Evolutionary conservation across 495 filamentous ascomycete genomes (phyloP).

Genomic region (Penicillium canescens): DNA sequence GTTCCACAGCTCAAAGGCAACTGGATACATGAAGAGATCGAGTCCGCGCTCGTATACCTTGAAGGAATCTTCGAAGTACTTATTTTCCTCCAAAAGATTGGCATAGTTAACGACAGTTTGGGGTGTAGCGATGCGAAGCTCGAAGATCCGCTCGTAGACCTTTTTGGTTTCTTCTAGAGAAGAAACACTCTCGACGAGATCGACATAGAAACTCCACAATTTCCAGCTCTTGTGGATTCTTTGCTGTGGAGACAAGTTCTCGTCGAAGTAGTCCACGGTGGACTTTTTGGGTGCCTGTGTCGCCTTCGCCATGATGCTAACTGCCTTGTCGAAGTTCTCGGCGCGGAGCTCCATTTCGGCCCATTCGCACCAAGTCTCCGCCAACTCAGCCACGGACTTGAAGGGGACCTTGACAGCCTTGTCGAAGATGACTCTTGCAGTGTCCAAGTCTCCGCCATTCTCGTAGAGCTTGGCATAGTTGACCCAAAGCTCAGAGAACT

Average conservation of each 20-base stretch:
- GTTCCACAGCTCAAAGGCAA: conserved; percentile 99
- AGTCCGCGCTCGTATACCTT: conserved; percentile 96
- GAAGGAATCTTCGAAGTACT: conserved; percentile 97
- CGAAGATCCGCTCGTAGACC: conserved; percentile 96
- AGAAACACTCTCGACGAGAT: conserved; percentile 92
- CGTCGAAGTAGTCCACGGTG: conserved; percentile 97
- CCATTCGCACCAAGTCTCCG: conserved; percentile 99
- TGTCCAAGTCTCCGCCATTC: conserved; percentile 78
- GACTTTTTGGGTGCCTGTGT: conserved; percentile 93
- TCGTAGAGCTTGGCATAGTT: conserved; percentile 99
- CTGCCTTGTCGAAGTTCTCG: conserved; percentile 93
- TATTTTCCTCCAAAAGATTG: conserved; percentile 91
- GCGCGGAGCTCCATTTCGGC: conserved; percentile 95
- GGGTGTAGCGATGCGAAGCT: conserved; percentile 95
- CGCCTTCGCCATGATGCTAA: conserved; percentile 95
- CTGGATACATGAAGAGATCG: conserved; percentile 95
- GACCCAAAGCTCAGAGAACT: conserved; percentile 93
- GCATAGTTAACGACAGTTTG: conserved; percentile 99
- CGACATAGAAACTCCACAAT: conserved; percentile 98
- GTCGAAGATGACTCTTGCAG: conserved; percentile 89
- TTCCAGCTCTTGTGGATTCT: conserved; percentile 99
- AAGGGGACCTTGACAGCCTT: conserved; percentile 98
- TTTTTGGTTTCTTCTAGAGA: conserved; percentile 90
- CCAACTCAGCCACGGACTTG: conserved; percentile 91
- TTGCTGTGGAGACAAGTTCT: conserved; percentile 90